These are phyloP conservation scores for Erodium texanum DNA, from an alignment of 441 rosid species.

Conservation along the genomic window DNA sequence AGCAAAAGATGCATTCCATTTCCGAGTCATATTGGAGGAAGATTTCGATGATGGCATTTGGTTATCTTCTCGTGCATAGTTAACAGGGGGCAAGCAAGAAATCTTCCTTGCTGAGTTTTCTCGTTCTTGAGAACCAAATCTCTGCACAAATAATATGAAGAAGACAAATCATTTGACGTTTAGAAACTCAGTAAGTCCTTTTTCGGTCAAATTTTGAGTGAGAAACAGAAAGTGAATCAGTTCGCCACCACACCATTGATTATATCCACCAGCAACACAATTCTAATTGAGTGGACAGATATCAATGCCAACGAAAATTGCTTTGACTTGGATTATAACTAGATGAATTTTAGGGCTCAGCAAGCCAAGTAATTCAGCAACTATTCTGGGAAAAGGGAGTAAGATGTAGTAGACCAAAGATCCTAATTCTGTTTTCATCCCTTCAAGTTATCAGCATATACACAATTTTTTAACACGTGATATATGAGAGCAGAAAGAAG, in stretches of 20 bases:
- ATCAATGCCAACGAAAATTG: too few species aligned
- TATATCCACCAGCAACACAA: not conserved
- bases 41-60: constrained; percentile 49
- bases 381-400: not conserved
- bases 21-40: constrained; percentile 36
- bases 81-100: constrained; percentile 41
- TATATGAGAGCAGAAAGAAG: constrained; percentile 5
- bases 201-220: not conserved
- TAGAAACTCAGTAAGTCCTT: not conserved
- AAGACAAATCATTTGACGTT: constrained; percentile 12
- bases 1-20: constrained; percentile 50
- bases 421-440: not conserved
- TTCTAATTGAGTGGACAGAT: not conserved
- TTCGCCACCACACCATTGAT: not conserved
- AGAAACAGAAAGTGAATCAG: too few species aligned
- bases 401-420: not conserved
- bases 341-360: not conserved
- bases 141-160: constrained; percentile 34
- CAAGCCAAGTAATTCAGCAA: not conserved
- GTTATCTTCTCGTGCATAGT: constrained; percentile 48
- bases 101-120: constrained; percentile 42
- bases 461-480: not conserved
- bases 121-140: constrained; percentile 64
- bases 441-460: not conserved
- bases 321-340: too few species aligned